Conservation (phyloP, 1,284 basidiomycete genomes). For the Fomitiporia mediterranea region DNA sequence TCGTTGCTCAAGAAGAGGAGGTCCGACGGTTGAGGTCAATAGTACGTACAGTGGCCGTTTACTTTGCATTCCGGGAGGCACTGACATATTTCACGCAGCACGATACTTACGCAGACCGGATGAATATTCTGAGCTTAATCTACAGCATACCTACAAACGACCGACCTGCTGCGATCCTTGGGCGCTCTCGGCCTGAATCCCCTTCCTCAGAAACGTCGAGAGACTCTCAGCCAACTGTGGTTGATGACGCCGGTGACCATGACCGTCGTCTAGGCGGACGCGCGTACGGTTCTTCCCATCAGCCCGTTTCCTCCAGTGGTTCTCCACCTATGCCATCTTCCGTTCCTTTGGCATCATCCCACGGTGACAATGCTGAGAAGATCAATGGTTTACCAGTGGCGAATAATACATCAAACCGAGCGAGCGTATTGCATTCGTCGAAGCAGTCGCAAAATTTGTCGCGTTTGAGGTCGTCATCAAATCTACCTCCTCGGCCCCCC, state of each 20-base stretch:
- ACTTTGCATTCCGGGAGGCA: neutral
- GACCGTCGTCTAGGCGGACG: neutral
- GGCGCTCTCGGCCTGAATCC: constrained; percentile 29
- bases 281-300: neutral
- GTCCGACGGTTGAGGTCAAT: constrained; percentile 75
- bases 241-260: constrained; percentile 1
- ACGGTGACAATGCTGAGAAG: neutral
- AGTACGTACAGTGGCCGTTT: constrained; percentile 44
- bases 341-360: neutral
- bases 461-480: constrained; percentile 36
- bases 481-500: constrained; percentile 46
- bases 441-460: constrained; percentile 28
- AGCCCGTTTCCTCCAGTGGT: constrained; percentile 4
- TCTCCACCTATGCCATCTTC: constrained; percentile 2
- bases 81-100: constrained; percentile 44
- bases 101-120: constrained; percentile 83
- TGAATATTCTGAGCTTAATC: constrained; percentile 82
- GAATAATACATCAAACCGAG: constrained; percentile 3
- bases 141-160: constrained; percentile 75
- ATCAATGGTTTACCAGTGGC: neutral
- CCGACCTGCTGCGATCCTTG: constrained; percentile 49
- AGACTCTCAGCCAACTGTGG: constrained; percentile 11
- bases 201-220: constrained; percentile 11
- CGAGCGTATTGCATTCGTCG: neutral
- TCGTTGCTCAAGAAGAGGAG: constrained; percentile 83